These are phyloP conservation scores for Hibiscus syriacus DNA, from an alignment of 345 rosid species.

Conservation along the genomic window DNA sequence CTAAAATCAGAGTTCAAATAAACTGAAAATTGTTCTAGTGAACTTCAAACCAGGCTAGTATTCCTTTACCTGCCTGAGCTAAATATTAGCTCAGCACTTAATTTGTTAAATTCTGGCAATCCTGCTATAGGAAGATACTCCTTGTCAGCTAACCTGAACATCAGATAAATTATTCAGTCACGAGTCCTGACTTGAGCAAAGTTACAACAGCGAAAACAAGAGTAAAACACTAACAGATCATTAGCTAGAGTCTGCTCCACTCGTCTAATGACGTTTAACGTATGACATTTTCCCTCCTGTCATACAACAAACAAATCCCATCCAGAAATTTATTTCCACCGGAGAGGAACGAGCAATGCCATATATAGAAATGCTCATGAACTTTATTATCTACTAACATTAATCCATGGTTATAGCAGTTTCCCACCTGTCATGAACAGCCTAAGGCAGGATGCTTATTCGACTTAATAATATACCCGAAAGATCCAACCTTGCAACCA, in stretches of 20 bases:
- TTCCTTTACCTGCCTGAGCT: conserved; percentile 64
- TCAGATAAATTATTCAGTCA: conserved; percentile 1
- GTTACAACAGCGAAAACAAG: not conserved
- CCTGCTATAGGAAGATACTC: conserved; percentile 92
- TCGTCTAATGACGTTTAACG: conserved; percentile 58
- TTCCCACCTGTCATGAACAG: not conserved
- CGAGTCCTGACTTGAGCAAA: not conserved
- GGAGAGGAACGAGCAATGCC: not conserved
- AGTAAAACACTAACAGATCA: conserved; percentile 41
- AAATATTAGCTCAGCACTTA: conserved; percentile 77
- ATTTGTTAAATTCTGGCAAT: conserved; percentile 72
- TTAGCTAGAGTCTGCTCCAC: conserved; percentile 75
- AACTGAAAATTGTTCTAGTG: not conserved
- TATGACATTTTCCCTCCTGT: conserved; percentile 86
- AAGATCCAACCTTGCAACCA: not conserved
- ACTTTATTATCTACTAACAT: not conserved
- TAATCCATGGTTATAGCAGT: not conserved
- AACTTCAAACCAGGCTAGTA: not conserved
- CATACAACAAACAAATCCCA: conserved; percentile 20
- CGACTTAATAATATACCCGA: not conserved
- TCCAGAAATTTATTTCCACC: conserved; percentile 9
- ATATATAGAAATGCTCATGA: not conserved
- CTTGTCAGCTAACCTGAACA: conserved; percentile 61
- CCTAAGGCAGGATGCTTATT: not conserved
- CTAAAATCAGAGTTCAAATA: not conserved